A percentile compares a stretch with the other conserved stretches of the same genome.
Conservation (phyloP, 2,329 filamentous ascomycete species). For the Hymenoscyphus linearis region DNA sequence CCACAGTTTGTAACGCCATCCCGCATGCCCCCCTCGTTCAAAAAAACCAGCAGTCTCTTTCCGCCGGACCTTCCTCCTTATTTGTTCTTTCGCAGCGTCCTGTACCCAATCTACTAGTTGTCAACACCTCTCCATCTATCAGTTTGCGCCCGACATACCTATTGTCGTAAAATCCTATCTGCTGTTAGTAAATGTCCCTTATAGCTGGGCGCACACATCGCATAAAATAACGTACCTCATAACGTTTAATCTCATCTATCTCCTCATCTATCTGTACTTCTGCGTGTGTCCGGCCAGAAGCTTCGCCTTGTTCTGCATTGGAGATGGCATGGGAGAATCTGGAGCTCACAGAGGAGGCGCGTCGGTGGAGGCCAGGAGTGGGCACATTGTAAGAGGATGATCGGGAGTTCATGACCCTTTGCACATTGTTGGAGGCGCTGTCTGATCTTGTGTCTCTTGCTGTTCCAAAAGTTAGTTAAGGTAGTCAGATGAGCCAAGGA, state of each 20-base stretch:
- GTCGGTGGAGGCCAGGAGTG: slow-evolving; percentile 22
- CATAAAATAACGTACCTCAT: slow-evolving; percentile 55
- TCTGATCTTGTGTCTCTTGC: neutral
- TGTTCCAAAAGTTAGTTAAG: neutral
- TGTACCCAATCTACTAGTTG: slow-evolving; percentile 81
- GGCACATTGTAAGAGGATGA: slow-evolving; percentile 29
- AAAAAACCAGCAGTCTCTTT: slow-evolving; percentile 69
- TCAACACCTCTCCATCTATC: slow-evolving; percentile 30
- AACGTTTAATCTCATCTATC: slow-evolving; percentile 95
- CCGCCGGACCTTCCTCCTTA: slow-evolving; percentile 70
- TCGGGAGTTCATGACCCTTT: slow-evolving; percentile 33
- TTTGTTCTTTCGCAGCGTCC: slow-evolving; percentile 86
- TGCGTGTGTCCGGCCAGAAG: slow-evolving; percentile 45
- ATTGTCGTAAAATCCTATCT: slow-evolving; percentile 86
- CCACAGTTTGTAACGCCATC: slow-evolving; percentile 75
- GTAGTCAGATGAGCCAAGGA: no score
- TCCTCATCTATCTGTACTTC: slow-evolving; percentile 82
- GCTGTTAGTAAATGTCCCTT: slow-evolving; percentile 12
- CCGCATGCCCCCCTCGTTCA: slow-evolving; percentile 55
- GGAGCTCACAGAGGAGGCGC: slow-evolving; percentile 23
- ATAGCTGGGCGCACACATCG: neutral
- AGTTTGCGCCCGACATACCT: slow-evolving; percentile 40
- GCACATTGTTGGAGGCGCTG: slow-evolving; percentile 2
- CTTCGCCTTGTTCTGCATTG: slow-evolving; percentile 57
- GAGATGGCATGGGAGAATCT: slow-evolving; percentile 65